Evolutionary conservation across 768 basidiomycete species (phyloP), one percentile per base, ranked within the genome.

Genomic region (Tulasnella sp.): DNA sequence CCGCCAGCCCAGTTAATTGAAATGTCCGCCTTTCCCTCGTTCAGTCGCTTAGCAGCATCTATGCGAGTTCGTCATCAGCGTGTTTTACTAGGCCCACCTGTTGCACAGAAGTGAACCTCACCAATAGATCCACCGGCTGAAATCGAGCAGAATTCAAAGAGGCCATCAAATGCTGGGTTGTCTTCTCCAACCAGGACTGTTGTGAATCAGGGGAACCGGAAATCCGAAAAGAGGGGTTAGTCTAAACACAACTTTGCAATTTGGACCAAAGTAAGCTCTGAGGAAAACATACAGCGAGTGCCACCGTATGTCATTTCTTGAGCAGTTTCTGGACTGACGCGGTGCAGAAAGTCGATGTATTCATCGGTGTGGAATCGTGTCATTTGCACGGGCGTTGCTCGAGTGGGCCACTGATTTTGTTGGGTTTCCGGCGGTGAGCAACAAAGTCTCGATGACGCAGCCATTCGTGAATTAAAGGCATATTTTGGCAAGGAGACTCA

Each of bases 1-100:
- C 97, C 97, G 11, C 97, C 97, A 0, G 97, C 95, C 97, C 96
- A 98, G 84, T 98, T 97, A 78, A 98, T 93, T 0, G 91, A 91
- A 68, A 92, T 89, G 79, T 93, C 91, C 2, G 95, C 87, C 0
- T 91, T 86, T 1, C 96, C 96, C 3, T 89, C 88, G 68, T 91
- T 87, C 77, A 99, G 86, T 29, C 91, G 86, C 78, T 93, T 88
- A 0, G 96, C 93, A 17, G 92, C 95, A 80, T 88, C 94, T 94
- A 42, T 3, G 19, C 49, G 31, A 8, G 8, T 67, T 3, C 29
- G 22, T 25, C 8, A 6, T 58, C 3, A 69, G 34, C 37, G n/a
- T 14, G 8, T 34, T 31, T 22, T 38, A 19, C 14, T 25, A 12
- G 67, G 25, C 39, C 70, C 8, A 12, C 0, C 8, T 39, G 76